Base-by-base conservation (phyloP, 2,329 filamentous ascomycete species). In the Trichoderma atrobrunneum region DNA sequence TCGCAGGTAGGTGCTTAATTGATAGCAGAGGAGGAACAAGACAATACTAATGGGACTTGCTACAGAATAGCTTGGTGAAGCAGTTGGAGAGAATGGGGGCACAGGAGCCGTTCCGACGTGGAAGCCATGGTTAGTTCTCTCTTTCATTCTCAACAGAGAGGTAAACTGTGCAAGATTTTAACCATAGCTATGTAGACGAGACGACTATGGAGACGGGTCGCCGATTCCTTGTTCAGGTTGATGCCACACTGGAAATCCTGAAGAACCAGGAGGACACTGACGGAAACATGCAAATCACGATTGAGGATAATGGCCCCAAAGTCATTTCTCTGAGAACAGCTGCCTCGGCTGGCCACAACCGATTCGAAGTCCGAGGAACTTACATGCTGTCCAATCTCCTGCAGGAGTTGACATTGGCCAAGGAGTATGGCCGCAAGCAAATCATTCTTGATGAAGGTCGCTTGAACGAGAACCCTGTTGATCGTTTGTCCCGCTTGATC, bases 371-470 rank as follows among this genome's bases (percentile, higher is more conserved):
- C 74, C 92, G 95, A 75, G 96, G 96, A 78, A 98, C 94, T 36
- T 99, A 99, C 82, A 97, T 97, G 92, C 88, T 99, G 72, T 97
- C 95, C 74, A 99, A 98, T 80, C 89, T 98, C 60, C 87, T 98
- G 54, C 96, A 99, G 82, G 96, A 99, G 83, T 88, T 99, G 75
- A 96, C 93, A 1, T 87, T 98, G 76, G 96, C 96, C 75, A 92
- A 97, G 85, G 93, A 97, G 80, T 95, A 94, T 79, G 94, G 94
- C 72, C 91, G 93, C 73, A 94, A 94, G 82, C 91, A 94, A 79
- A 95, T 98, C 77, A 89, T 98, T 69, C 88, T 99, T 59, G 95
- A 98, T 78, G 94, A 98, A 80, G 92, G 91, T 11, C 91, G 95
- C 28, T 85, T 99, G 75, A 97, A 95, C 79, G 96, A 99, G 84